Evolutionary conservation across 2,329 filamentous ascomycete species (phyloP), one percentile per base, ranked within the genome.

Genomic region (Pseudopyricularia javanii): DNA sequence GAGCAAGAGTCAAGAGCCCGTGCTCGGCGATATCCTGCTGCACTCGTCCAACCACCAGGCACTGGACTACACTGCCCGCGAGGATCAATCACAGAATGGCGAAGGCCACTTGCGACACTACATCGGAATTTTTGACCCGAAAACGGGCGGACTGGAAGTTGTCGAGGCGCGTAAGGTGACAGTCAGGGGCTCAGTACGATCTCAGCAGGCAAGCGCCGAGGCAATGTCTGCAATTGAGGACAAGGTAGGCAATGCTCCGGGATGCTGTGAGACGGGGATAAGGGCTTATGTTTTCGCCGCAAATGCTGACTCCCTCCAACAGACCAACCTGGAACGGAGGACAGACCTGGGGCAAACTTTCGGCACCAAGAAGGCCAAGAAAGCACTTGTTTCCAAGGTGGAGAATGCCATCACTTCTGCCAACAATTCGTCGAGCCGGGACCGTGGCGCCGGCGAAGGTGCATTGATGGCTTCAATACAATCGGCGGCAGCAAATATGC

Each of bases 291-390:
- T 30, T 9, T 30, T 9, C 4, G n/a, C n/a, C 9, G 28, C 28
- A 30, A 9, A 30, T 30, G 9, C 59, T 63, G 58, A 65, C 63
- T 37, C 49, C 35, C 35, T 5, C 4, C 28, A 30, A 24, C 54
- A 83, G 80, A 77, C 71, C 47, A 77, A 76, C 61, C 70, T 76
- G 60, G 78, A 84, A 28, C 78, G 79, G 62, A 80, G 79, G 59
- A 83, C 82, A 59, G 79, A 83, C 2, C 80, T 94, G 12, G 86
- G 86, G 40, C 77, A 86, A 60, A 82, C 85, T 32, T 94, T 94
- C 62, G 88, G 88, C 65, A 91, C 87, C 26, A 90, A 88, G 72
- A 91, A 91, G 69, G 85, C 88, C 22, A 86, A 83, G 74, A 91
- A 91, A 70, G 85, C 81, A 1, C 81, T 93, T 59, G 74, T 76